Percentiles rank a stretch among this genome's conserved stretches.
Conservation (phyloP, 768 basidiomycete species). For the Calocybe gangraenosa region DNA sequence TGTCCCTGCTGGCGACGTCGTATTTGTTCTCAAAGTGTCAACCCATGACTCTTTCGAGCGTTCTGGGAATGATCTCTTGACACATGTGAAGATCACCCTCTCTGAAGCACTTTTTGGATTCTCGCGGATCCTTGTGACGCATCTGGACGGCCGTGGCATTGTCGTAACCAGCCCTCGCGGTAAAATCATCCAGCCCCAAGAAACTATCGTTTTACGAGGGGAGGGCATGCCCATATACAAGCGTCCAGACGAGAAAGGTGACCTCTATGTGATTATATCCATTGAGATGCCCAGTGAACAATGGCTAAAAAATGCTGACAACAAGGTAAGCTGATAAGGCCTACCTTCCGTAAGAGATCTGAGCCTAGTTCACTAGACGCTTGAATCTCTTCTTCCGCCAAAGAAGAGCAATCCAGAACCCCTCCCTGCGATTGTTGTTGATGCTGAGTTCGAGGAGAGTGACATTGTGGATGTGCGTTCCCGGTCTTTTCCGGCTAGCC, state of each 20-base stretch:
- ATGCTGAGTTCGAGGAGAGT: conserved; percentile 69
- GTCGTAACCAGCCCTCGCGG: conserved; percentile 69
- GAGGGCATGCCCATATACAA: conserved; percentile 90
- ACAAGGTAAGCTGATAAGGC: conserved; percentile 36
- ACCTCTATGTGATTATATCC: conserved; percentile 77
- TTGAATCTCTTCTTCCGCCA: conserved; percentile 67
- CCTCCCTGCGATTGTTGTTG: conserved; percentile 64
- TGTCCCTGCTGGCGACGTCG: conserved; percentile 83
- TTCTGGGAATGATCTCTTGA: conserved; percentile 75
- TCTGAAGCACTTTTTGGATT: conserved; percentile 97
- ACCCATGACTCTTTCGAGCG: conserved; percentile 82
- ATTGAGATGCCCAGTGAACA: conserved; percentile 84
- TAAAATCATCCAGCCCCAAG: conserved; percentile 70
- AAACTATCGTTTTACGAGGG: conserved; percentile 69
- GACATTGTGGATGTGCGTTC: conserved; percentile 82
- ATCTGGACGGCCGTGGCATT: conserved; percentile 92
- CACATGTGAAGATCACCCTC: conserved; percentile 79
- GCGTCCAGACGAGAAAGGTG: conserved; percentile 63
- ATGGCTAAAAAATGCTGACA: conserved; percentile 70
- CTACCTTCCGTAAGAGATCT: background rate
- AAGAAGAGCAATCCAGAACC: conserved; percentile 75
- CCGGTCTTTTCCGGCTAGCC: conserved; percentile 68
- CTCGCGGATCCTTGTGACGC: conserved; percentile 83
- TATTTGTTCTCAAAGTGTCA: conserved; percentile 68
- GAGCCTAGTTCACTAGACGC: conserved; percentile 36